phyloP scores from a whole-genome alignment of 768 basidiomycete genomes.

The Suillus paluster region DNA sequence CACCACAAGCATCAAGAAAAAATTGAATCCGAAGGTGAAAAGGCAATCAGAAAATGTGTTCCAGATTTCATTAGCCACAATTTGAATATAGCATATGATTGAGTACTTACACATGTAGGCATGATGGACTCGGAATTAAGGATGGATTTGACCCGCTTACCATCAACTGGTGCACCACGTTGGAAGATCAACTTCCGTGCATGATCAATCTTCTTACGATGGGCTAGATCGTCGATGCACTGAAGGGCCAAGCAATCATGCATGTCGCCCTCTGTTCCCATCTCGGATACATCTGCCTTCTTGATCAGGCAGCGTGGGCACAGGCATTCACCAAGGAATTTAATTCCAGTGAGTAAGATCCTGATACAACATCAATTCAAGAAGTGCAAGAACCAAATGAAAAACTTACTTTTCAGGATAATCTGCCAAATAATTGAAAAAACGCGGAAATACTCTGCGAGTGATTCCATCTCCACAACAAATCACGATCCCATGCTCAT shows the following conservation, averaged over 20 bases:
- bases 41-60: constrained; percentile 37
- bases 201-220: neutral
- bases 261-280: constrained; percentile 18
- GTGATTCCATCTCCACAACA: constrained; percentile 19
- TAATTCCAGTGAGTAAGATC: constrained; percentile 26
- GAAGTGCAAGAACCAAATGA: neutral
- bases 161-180: constrained; percentile 7
- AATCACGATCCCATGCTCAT: constrained; percentile 23
- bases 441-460: constrained; percentile 19
- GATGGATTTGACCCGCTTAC: neutral
- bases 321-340: constrained; percentile 24
- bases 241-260: neutral
- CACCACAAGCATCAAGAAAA: constrained; percentile 28
- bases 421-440: constrained; percentile 28
- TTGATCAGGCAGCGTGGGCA: constrained; percentile 23
- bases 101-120: constrained; percentile 3
- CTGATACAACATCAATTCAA: neutral
- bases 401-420: constrained; percentile 23
- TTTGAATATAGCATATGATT: neutral
- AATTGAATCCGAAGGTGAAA: constrained; percentile 20
- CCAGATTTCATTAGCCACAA: constrained; percentile 18
- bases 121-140: neutral
- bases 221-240: neutral
- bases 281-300: constrained; percentile 3
- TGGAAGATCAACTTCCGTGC: constrained; percentile 6